These are phyloP conservation scores for Fusarium nygamai DNA, from an alignment of 2,329 filamentous ascomycete species.

Conservation along the genomic window DNA sequence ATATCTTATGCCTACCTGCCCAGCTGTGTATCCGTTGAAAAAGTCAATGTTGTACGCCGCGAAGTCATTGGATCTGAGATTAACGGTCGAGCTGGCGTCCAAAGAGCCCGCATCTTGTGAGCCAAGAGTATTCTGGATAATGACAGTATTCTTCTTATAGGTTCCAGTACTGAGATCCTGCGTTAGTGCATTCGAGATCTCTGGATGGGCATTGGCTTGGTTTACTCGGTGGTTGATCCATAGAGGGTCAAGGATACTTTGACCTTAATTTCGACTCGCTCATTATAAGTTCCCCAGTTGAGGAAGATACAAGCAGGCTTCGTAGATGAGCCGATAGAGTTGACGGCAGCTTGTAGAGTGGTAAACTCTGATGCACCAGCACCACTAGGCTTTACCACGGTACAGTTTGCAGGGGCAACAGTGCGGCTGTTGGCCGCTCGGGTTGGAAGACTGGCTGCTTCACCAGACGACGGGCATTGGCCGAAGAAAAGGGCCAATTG, in stretches of 20 bases:
- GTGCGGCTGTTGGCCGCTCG: not conserved
- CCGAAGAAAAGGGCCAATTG: not conserved
- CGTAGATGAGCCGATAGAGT: not conserved
- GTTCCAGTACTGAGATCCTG: not conserved
- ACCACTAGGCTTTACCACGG: not conserved
- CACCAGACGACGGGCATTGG: rapidly evolving
- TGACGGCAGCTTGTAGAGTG: not conserved
- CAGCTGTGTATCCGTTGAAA: not conserved
- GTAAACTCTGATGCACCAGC: not conserved
- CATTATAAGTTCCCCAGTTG: not conserved
- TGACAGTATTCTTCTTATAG: not conserved
- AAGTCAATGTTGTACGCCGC: not conserved
- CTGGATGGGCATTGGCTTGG: no score
- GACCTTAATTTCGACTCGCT: not conserved
- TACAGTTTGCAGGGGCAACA: not conserved
- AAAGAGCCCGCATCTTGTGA: not conserved
- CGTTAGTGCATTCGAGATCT: not conserved
- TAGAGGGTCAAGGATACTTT: not conserved
- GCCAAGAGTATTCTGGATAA: not conserved
- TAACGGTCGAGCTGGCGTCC: not conserved
- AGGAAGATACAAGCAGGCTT: not conserved
- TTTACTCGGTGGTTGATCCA: not conserved
- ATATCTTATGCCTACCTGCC: not conserved
- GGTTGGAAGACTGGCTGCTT: not conserved
- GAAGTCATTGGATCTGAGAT: not conserved